These are phyloP conservation scores for Kazachstania viticola DNA, from an alignment of 805 yeast genomes.

Conservation along the genomic window DNA sequence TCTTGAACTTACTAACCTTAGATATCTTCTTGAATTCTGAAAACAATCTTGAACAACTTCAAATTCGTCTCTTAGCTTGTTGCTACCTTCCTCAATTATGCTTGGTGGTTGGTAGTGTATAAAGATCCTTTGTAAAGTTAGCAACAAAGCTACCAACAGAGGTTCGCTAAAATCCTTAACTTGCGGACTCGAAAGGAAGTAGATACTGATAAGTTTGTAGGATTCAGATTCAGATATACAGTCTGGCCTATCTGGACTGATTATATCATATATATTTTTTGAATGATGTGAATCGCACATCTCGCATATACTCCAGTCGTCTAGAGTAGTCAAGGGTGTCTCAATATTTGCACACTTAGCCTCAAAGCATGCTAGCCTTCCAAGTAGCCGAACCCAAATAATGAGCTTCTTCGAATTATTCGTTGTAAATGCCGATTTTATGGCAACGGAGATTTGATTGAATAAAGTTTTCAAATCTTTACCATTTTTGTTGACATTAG, in stretches of 20 bases:
- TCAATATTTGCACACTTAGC: not conserved
- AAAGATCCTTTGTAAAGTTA: constrained; percentile 38
- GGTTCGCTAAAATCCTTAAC: constrained; percentile 17
- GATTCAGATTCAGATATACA: constrained; percentile 11
- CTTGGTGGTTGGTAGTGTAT: constrained; percentile 41
- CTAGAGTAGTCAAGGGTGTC: too few relatives aligned
- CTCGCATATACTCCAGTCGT: constrained; percentile 9
- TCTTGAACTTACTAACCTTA: constrained; percentile 41
- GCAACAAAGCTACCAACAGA: constrained; percentile 33
- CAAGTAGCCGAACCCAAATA: constrained; percentile 12
- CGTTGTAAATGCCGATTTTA: constrained; percentile 10
- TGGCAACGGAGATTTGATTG: constrained; percentile 8
- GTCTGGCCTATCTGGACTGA: constrained; percentile 25
- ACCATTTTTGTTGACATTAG: constrained; percentile 3
- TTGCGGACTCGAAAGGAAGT: constrained; percentile 16
- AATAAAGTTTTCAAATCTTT: constrained; percentile 4
- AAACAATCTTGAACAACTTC: constrained; percentile 32
- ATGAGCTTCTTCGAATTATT: constrained; percentile 9
- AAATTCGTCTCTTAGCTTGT: constrained; percentile 17
- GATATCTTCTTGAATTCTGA: constrained; percentile 37
- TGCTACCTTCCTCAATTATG: constrained; percentile 9
- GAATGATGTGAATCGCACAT: constrained; percentile 14
- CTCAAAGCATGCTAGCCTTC: constrained; percentile 17
- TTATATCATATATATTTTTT: constrained; percentile 5
- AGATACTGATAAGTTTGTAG: constrained; percentile 19